Conservation (phyloP, 148 eudicot genomes). For the Talinum fruticosum region DNA sequence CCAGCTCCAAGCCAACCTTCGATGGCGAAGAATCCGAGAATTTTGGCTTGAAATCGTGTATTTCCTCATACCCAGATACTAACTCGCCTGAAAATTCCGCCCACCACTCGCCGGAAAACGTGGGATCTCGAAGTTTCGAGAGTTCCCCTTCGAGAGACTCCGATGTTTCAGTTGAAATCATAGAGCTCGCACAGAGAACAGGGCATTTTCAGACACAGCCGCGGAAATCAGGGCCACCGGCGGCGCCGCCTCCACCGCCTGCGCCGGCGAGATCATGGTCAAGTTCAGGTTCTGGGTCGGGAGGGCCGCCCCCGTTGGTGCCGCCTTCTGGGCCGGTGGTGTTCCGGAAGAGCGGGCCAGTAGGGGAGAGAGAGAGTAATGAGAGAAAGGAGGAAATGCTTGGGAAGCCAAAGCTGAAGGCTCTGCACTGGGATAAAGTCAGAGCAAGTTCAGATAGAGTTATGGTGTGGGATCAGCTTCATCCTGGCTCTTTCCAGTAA, state of each 20-base stretch:
- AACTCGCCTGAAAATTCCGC: too few species aligned
- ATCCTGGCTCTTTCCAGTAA: slow-evolving; percentile 85
- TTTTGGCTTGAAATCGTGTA: slow-evolving; percentile 26
- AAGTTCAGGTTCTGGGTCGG: background rate
- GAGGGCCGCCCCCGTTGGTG: slow-evolving; percentile 46
- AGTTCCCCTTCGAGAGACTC: slow-evolving; percentile 34
- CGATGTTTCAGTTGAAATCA: slow-evolving; percentile 29
- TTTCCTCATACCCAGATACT: slow-evolving; percentile 21
- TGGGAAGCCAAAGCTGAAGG: slow-evolving; percentile 69
- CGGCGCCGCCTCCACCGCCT: slow-evolving; percentile 53
- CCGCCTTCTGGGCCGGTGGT: slow-evolving; percentile 46
- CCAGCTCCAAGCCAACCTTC: slow-evolving; percentile 2
- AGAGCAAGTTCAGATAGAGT: slow-evolving; percentile 71
- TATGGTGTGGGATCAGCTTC: slow-evolving; percentile 87
- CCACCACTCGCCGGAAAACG: slow-evolving; percentile 6
- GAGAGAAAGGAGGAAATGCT: slow-evolving; percentile 41
- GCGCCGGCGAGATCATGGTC: slow-evolving; percentile 16
- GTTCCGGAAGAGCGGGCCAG: slow-evolving; percentile 19
- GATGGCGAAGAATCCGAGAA: slow-evolving; percentile 9
- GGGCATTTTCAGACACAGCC: slow-evolving; percentile 7
- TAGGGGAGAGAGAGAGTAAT: slow-evolving; percentile 21
- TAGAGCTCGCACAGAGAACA: slow-evolving; percentile 22
- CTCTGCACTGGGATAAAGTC: slow-evolving; percentile 91
- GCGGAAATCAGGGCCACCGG: background rate
- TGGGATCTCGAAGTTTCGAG: background rate